Evolutionary conservation across 148 eudicot genomes (phyloP).

Genomic region (Polygonum aviculare): DNA sequence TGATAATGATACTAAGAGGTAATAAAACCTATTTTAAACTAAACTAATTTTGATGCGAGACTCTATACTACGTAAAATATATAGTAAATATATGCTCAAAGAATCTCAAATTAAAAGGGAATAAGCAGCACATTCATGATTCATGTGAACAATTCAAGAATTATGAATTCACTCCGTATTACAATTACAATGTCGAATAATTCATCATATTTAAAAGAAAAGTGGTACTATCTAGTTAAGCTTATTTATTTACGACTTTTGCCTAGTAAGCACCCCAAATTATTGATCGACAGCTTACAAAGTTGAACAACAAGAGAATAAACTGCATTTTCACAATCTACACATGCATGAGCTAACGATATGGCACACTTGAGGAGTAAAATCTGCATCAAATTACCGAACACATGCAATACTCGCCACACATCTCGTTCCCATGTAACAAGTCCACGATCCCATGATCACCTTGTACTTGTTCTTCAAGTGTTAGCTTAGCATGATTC

Average conservation of each 20-base stretch:
- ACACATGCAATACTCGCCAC: slow-evolving; percentile 11
- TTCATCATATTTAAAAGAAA: background rate
- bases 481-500: slow-evolving; percentile 13
- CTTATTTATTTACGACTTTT: background rate
- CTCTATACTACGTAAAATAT: no score
- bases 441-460: slow-evolving; percentile 15
- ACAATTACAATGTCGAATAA: background rate
- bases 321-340: background rate
- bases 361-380: background rate
- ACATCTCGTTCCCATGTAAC: slow-evolving; percentile 11
- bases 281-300: background rate
- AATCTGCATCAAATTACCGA: slow-evolving; percentile 14
- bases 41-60: background rate
- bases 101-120: background rate
- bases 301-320: background rate
- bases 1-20: no score
- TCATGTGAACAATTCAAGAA: background rate
- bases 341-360: background rate
- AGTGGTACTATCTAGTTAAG: background rate
- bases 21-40: background rate
- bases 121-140: background rate
- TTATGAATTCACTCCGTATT: background rate
- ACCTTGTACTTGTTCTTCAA: slow-evolving; percentile 21
- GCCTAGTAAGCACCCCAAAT: background rate
- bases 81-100: background rate